Evolutionary conservation across 768 basidiomycete genomes (phyloP).

Genomic region (Podaxis carcinomalis): DNA sequence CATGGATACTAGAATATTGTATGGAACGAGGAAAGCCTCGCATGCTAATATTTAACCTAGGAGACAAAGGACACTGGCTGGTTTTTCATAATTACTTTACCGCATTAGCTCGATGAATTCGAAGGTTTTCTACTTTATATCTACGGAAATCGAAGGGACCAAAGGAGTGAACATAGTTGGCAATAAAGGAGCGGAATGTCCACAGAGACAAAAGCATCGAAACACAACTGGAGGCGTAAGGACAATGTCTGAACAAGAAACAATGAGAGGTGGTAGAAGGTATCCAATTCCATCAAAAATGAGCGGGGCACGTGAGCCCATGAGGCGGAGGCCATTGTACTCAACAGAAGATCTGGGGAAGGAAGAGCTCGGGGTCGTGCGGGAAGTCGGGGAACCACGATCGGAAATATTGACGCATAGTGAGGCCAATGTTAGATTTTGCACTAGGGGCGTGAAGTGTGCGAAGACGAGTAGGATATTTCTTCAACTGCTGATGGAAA

Average conservation of each 20-base stretch:
- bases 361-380: conserved; percentile 2
- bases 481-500: conserved; percentile 7
- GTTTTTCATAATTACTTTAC: conserved; percentile 5
- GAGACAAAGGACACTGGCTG: not conserved
- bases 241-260: not conserved
- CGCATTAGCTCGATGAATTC: conserved; percentile 5
- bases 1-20: not conserved
- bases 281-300: not conserved
- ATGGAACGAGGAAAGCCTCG: not conserved
- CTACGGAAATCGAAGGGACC: not conserved
- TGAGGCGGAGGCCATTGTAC: not conserved
- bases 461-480: conserved; percentile 7
- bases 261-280: not conserved
- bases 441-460: conserved; percentile 2
- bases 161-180: conserved; percentile 8
- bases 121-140: not conserved
- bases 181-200: conserved; percentile 7
- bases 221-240: not conserved
- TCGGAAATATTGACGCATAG: conserved; percentile 7
- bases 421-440: not conserved
- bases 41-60: not conserved
- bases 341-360: conserved; percentile 9
- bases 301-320: not conserved
- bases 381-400: conserved; percentile 11
- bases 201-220: not conserved